Evolutionary conservation across 169 alveolate genomes (phyloP).

Genomic region (Pseudocohnilembus persalinus): DNA sequence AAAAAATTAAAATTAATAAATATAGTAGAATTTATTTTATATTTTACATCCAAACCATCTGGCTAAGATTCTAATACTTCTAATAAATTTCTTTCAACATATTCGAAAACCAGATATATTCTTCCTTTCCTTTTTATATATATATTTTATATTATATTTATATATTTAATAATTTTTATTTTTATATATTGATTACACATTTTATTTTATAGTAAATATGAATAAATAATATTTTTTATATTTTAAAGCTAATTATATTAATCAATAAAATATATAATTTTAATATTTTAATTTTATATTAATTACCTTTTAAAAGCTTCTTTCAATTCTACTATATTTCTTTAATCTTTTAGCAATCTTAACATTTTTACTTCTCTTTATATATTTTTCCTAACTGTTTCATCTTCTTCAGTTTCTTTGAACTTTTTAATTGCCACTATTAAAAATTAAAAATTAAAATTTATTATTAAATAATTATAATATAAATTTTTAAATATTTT

Average conservation of each 20-base stretch:
- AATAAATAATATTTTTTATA: too few relatives aligned
- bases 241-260: too few relatives aligned
- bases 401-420: conserved; percentile 84
- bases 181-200: neutral
- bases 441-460: neutral
- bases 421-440: conserved; percentile 81
- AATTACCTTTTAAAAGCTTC: conserved; percentile 83
- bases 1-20: conserved; percentile 24
- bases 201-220: neutral
- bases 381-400: conserved; percentile 82
- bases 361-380: conserved; percentile 85
- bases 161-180: neutral
- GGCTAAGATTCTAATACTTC: conserved; percentile 87
- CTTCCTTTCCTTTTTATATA: conserved; percentile 64
- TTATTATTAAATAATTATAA: too few relatives aligned
- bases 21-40: neutral
- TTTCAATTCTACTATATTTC: conserved; percentile 75
- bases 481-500: too few relatives aligned
- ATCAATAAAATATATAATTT: too few relatives aligned
- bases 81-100: conserved; percentile 77
- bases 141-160: neutral
- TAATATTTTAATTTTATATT: neutral
- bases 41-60: conserved; percentile 71
- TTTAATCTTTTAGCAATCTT: conserved; percentile 72
- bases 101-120: conserved; percentile 84